Base-by-base conservation (phyloP, 768 basidiomycete genomes). In the Calocera cornea region DNA sequence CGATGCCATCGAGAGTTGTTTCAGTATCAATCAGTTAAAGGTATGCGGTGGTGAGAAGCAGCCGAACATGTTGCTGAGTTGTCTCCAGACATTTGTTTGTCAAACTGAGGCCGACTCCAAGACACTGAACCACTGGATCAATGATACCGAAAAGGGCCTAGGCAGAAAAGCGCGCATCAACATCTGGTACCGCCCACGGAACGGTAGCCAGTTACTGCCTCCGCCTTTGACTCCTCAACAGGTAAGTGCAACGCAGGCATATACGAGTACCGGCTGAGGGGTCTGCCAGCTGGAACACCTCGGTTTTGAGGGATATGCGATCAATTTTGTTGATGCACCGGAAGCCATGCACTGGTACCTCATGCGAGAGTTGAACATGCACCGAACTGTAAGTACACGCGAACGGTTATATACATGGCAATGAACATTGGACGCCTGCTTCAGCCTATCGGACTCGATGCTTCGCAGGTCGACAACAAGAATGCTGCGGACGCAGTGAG, bases 81-180 rank as follows among this genome's bases (percentile, higher is more conserved):
- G 1, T 29, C 1, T 64, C 24, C 70, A 95, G 94, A 90, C 86
- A 0, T 89, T 99, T 75, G 86, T 99, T 7, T 84, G 86, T 19
- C 90, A 93, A 74, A 87, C 85, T 70, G 82, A 86, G 68, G 87
- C 89, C 67, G 95, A 99, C 73, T 90, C 90, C 64, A 79, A 87
- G 68, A 77, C 80, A 1, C 79, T 98, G 49, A 89, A 90, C 69
- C 75, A 77, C 12, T 78, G 84, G 40, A 81, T 90, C 71, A 88
- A 88, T 71, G 90, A 92, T 75, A 79, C 78, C 0, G 74, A 78
- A 0, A 77, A 82, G 54, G 84, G 80, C 3, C 76, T 83, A 14
- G 87, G 84, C 34, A 36, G 27, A 49, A 80, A 77, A 69, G 81
- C 77, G 36, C 81, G 81, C 41, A 80, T 93, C 65, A 84, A 85